These are phyloP conservation scores for Tricholoma saponaceum DNA, from an alignment of 768 basidiomycete species.

Conservation along the genomic window DNA sequence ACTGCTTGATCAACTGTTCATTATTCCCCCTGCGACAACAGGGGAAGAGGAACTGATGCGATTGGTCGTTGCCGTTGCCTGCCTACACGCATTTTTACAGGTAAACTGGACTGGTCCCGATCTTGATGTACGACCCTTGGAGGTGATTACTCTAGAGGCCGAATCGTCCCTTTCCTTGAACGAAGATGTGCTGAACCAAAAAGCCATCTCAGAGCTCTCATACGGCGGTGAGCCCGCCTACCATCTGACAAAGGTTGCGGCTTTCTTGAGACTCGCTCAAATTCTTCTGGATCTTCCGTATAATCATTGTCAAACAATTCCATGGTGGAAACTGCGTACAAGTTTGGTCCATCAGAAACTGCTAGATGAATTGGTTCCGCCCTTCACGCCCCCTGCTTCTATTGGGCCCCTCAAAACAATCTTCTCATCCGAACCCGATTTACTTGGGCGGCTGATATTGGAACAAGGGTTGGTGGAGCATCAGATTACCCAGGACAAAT, in stretches of 20 bases:
- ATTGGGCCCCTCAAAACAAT: slow-evolving; percentile 37
- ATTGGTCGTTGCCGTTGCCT: slow-evolving; percentile 69
- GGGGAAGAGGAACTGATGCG: slow-evolving; percentile 44
- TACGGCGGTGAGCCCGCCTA: slow-evolving; percentile 93
- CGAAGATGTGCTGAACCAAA: slow-evolving; percentile 54
- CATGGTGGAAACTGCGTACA: slow-evolving; percentile 86
- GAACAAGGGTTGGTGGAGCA: slow-evolving; percentile 83
- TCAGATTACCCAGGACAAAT: slow-evolving; percentile 67
- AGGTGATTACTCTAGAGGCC: slow-evolving; percentile 30
- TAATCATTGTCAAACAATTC: slow-evolving; percentile 42
- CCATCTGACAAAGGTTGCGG: slow-evolving; percentile 70
- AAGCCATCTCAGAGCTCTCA: slow-evolving; percentile 73
- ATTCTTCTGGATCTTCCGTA: slow-evolving; percentile 57
- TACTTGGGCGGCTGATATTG: slow-evolving; percentile 63
- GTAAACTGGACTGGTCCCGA: slow-evolving; percentile 96
- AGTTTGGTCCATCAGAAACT: slow-evolving; percentile 72
- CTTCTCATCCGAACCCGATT: slow-evolving; percentile 52
- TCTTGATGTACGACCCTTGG: slow-evolving; percentile 52
- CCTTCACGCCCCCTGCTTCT: slow-evolving; percentile 39
- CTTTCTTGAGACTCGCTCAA: slow-evolving; percentile 73
- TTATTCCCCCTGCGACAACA: slow-evolving; percentile 13
- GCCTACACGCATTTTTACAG: slow-evolving; percentile 88
- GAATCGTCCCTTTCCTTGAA: slow-evolving; percentile 23
- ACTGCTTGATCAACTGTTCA: slow-evolving; percentile 35
- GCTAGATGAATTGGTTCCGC: slow-evolving; percentile 77